Conservation (phyloP, 2,329 filamentous ascomycete species). For the Epichloe bromicola region DNA sequence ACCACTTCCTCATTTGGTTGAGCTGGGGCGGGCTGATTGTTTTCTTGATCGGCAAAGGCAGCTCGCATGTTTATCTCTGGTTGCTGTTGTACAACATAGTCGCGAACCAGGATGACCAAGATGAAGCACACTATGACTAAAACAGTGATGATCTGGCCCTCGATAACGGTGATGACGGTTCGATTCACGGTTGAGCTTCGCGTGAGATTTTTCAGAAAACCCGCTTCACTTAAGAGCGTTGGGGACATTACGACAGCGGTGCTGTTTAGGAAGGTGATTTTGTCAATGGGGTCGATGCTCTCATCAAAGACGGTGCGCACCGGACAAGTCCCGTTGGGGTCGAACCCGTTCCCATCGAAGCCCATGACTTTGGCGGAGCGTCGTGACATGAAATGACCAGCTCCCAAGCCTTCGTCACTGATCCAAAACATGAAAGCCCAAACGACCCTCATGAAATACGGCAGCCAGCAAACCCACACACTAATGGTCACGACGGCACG, state of each 20-base stretch:
- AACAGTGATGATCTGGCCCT: constrained; percentile 88
- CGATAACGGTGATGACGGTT: constrained; percentile 67
- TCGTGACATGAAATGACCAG: constrained; percentile 12
- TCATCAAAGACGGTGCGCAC: constrained; percentile 7
- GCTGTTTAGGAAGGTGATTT: constrained; percentile 9
- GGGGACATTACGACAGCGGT: constrained; percentile 10
- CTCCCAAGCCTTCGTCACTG: constrained; percentile 57
- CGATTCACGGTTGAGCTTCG: constrained; percentile 61
- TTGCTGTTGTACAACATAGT: constrained; percentile 98
- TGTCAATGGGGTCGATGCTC: constrained; percentile 1
- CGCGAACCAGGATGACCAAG: constrained; percentile 86
- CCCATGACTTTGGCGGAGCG: not conserved
- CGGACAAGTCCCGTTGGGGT: not conserved
- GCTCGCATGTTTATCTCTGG: constrained; percentile 76
- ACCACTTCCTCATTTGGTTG: constrained; percentile 9
- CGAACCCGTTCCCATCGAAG: not conserved
- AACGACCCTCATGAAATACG: constrained; percentile 79
- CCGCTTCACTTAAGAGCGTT: constrained; percentile 43
- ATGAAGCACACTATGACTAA: constrained; percentile 90
- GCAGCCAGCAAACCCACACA: constrained; percentile 82
- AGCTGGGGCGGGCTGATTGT: constrained; percentile 11
- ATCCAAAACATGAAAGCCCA: constrained; percentile 96
- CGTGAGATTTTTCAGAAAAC: constrained; percentile 48
- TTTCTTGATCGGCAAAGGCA: constrained; percentile 38
- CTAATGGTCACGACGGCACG: constrained; percentile 65